phyloP scores from a whole-genome alignment of 2,329 filamentous ascomycete genomes.

The Fusarium redolens region DNA sequence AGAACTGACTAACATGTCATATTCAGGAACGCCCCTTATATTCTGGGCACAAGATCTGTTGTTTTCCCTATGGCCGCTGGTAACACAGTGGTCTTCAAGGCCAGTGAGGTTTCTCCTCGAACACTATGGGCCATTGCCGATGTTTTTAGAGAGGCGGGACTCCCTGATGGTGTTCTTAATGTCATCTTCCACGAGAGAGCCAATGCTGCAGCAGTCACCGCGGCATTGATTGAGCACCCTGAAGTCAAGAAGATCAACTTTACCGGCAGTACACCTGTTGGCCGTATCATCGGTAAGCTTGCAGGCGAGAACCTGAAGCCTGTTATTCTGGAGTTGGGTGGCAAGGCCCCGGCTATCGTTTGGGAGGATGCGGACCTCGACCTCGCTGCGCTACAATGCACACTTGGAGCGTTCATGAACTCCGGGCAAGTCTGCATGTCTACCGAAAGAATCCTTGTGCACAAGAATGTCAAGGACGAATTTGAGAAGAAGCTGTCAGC shows the following conservation, averaged over 20 bases:
- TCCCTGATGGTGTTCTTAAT: slow-evolving; percentile 81
- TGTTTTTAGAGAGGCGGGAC: slow-evolving; percentile 77
- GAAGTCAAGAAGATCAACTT: slow-evolving; percentile 86
- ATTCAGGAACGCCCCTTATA: slow-evolving; percentile 67
- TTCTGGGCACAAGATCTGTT: slow-evolving; percentile 66
- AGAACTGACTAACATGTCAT: background rate
- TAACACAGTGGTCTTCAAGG: slow-evolving; percentile 82
- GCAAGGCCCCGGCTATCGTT: slow-evolving; percentile 83
- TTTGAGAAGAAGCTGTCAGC: slow-evolving; percentile 59
- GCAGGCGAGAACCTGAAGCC: slow-evolving; percentile 84
- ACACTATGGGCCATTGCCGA: slow-evolving; percentile 71
- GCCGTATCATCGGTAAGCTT: slow-evolving; percentile 75
- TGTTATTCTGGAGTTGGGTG: slow-evolving; percentile 82
- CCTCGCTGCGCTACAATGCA: slow-evolving; percentile 74
- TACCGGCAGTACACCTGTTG: slow-evolving; percentile 81
- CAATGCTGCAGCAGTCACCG: slow-evolving; percentile 75
- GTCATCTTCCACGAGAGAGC: slow-evolving; percentile 73
- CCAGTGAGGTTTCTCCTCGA: slow-evolving; percentile 74
- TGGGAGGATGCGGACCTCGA: slow-evolving; percentile 83
- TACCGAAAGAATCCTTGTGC: slow-evolving; percentile 78
- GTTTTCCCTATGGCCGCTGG: slow-evolving; percentile 77
- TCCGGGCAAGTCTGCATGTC: slow-evolving; percentile 88
- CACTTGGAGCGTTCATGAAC: slow-evolving; percentile 77
- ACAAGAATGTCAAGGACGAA: slow-evolving; percentile 57
- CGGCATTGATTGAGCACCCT: slow-evolving; percentile 73